Conservation (phyloP, 2,329 filamentous ascomycete species). For the Boeremia exigua region DNA sequence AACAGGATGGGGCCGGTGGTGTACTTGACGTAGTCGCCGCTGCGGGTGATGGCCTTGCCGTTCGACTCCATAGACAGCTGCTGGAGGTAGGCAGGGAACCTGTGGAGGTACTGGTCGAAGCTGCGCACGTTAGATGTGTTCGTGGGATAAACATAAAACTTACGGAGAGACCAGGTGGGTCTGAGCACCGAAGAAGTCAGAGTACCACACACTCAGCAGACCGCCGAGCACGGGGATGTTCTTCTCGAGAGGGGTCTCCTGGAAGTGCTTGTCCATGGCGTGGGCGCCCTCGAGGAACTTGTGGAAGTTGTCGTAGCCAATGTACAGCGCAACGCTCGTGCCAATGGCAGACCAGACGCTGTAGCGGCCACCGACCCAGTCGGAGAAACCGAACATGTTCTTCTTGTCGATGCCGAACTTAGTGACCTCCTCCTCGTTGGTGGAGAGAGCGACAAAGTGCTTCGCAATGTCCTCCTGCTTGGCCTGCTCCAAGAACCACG, state of each 20-base stretch:
- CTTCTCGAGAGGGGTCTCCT: conserved; percentile 83
- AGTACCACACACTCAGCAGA: conserved; percentile 97
- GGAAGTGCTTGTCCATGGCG: conserved; percentile 99
- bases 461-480: conserved; percentile 87
- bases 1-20: conserved; percentile 96
- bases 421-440: conserved; percentile 91
- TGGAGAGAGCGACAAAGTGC: conserved; percentile 98
- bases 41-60: conserved; percentile 94
- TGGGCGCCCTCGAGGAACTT: conserved; percentile 93
- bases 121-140: conserved; percentile 50
- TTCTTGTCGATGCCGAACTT: conserved; percentile 99
- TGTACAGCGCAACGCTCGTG: conserved; percentile 89
- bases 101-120: conserved; percentile 98
- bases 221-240: conserved; percentile 95
- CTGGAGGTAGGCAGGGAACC: conserved; percentile 98
- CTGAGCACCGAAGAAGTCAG: conserved; percentile 97
- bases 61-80: conserved; percentile 99
- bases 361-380: conserved; percentile 98
- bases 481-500: conserved; percentile 89
- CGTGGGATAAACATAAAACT: conserved; percentile 47
- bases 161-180: conserved; percentile 95
- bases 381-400: conserved; percentile 99
- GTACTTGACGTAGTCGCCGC: conserved; percentile 89
- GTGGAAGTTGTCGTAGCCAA: conserved; percentile 97
- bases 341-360: conserved; percentile 99